phyloP scores from a whole-genome alignment of 805 yeast genomes.

The Maudiozyma saulgeensis region DNA sequence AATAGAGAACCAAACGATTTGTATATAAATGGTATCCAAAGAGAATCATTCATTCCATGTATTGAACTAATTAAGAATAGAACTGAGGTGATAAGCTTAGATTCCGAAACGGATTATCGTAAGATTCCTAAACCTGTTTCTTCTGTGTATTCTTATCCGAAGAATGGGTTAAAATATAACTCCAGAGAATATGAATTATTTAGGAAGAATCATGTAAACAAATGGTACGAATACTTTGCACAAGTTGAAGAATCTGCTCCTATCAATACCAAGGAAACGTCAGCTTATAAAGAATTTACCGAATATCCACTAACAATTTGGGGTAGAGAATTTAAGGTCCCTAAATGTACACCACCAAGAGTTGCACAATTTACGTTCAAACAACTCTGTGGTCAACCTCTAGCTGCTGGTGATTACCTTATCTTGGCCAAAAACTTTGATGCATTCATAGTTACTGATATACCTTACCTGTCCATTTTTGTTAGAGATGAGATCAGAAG shows the following conservation, averaged over 20 bases:
- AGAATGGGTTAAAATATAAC: conserved; percentile 46
- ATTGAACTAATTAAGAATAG: conserved; percentile 66
- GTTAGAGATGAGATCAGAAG: conserved; percentile 80
- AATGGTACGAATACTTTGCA: conserved; percentile 75
- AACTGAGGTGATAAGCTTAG: conserved; percentile 67
- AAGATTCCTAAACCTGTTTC: conserved; percentile 77
- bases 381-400: conserved; percentile 75
- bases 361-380: conserved; percentile 88
- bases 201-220: conserved; percentile 52
- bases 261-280: background rate
- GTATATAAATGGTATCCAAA: conserved; percentile 87
- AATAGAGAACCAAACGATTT: conserved; percentile 92
- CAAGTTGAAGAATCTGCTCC: conserved; percentile 34
- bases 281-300: conserved; percentile 9
- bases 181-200: conserved; percentile 42
- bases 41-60: conserved; percentile 87
- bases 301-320: conserved; percentile 49
- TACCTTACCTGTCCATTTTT: conserved; percentile 72
- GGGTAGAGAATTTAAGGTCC: conserved; percentile 79
- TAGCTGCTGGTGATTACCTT: conserved; percentile 91
- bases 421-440: conserved; percentile 68
- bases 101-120: conserved; percentile 91
- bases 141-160: conserved; percentile 68
- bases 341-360: conserved; percentile 60
- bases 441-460: conserved; percentile 82